A percentile compares a stretch with the other conserved stretches of the same genome.
Conservation (phyloP, 2,329 filamentous ascomycete species). For the Diaporthe sp. region DNA sequence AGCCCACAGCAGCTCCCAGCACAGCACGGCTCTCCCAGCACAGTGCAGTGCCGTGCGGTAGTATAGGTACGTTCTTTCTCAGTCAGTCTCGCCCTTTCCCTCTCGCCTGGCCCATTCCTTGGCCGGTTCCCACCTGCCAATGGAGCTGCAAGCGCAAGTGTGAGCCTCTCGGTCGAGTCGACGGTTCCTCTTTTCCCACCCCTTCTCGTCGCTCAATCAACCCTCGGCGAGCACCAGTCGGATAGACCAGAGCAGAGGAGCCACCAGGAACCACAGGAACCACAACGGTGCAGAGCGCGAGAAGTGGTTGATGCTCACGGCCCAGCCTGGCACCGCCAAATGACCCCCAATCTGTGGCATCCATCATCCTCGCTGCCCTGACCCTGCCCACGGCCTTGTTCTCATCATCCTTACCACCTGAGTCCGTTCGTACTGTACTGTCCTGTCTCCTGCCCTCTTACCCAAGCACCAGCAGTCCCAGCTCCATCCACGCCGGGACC, state of each 20-base stretch:
- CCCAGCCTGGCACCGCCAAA: conserved; percentile 35
- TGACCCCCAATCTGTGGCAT: conserved; percentile 34
- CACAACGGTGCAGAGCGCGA: conserved; percentile 21
- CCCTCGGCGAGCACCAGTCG: conserved; percentile 15
- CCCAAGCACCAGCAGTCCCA: conserved; percentile 17
- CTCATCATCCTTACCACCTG: conserved; percentile 39
- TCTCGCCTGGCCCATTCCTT: conserved; percentile 30
- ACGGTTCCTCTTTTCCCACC: conserved; percentile 14
- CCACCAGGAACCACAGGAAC: conserved; percentile 23
- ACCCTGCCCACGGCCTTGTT: conserved; percentile 39
- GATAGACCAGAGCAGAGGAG: conserved; percentile 18
- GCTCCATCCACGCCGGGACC: conserved; percentile 27
- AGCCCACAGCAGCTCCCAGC: conserved; percentile 19
- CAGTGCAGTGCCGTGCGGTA: conserved; percentile 26
- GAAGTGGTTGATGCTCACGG: conserved; percentile 21
- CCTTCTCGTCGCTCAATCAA: conserved; percentile 4
- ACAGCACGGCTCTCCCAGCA: conserved; percentile 20
- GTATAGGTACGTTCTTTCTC: conserved; percentile 22
- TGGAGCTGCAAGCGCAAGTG: conserved; percentile 34
- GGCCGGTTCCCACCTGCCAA: conserved; percentile 27
- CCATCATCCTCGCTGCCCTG: conserved; percentile 31
- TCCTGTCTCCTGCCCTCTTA: neutral
- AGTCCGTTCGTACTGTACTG: conserved; percentile 21
- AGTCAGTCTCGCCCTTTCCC: neutral
- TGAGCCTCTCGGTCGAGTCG: conserved; percentile 7